Percentiles rank a stretch among this genome's conserved stretches.
These are phyloP conservation scores for Solidago caesia DNA, from an alignment of 129 eudicot species.

Conservation along the genomic window DNA sequence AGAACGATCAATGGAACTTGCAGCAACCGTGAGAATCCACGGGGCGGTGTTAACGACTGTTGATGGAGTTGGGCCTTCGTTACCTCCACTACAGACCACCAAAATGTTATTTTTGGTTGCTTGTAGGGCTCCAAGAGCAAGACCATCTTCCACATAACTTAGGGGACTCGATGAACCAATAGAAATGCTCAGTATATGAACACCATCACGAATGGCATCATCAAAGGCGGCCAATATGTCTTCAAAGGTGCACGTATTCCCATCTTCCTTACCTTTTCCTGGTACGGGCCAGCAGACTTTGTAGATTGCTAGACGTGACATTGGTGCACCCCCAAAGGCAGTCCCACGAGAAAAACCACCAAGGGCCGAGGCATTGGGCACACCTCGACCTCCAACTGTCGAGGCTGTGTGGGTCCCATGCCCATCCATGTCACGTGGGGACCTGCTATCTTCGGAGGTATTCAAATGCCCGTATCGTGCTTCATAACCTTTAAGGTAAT, in stretches of 20 bases:
- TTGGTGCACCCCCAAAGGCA: constrained; percentile 90
- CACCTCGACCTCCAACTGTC: constrained; percentile 70
- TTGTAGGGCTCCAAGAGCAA: constrained; percentile 86
- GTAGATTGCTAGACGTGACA: constrained; percentile 76
- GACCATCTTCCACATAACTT: constrained; percentile 44
- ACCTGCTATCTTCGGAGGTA: constrained; percentile 51
- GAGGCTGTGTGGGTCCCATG: constrained; percentile 98
- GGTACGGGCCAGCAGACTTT: constrained; percentile 93
- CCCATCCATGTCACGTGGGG: constrained; percentile 94
- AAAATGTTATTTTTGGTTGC: constrained; percentile 67
- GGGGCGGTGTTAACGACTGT: constrained; percentile 83
- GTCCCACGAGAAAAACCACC: constrained; percentile 86
- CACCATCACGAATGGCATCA: constrained; percentile 91
- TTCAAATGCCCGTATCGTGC: constrained; percentile 58
- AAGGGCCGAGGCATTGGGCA: constrained; percentile 51
- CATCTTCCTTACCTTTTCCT: constrained; percentile 52
- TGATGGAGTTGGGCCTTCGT: constrained; percentile 57
- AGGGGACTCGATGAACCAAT: constrained; percentile 50
- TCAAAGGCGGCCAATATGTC: constrained; percentile 95
- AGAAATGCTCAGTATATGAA: constrained; percentile 72
- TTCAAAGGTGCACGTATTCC: constrained; percentile 72
- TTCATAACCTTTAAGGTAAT: constrained; percentile 78
- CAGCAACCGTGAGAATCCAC: constrained; percentile 86
- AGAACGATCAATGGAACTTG: constrained; percentile 78
- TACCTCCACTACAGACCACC: constrained; percentile 80